phyloP scores from a whole-genome alignment of 345 rosid species.

The Eucalyptus urophylla region DNA sequence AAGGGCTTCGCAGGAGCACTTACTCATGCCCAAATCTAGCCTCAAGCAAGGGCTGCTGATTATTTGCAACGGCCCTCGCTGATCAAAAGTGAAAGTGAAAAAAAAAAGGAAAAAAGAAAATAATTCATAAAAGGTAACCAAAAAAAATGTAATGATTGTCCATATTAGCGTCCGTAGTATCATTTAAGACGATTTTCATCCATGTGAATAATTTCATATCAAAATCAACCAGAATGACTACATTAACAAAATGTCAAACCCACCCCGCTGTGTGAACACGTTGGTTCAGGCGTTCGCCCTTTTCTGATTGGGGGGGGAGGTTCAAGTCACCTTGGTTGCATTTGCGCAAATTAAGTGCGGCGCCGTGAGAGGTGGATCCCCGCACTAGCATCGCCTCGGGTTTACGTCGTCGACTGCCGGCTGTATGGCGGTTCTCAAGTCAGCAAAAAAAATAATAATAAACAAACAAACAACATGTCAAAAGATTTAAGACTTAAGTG shows the following conservation, averaged over 20 bases:
- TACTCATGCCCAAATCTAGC: neutral
- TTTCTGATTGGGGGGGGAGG: no score
- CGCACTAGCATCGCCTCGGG: fast-evolving
- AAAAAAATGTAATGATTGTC: neutral
- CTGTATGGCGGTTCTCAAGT: fast-evolving
- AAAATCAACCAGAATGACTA: fast-evolving
- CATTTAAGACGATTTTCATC: fast-evolving
- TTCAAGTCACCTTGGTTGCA: fast-evolving
- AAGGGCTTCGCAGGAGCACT: neutral
- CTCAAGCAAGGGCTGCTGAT: neutral
- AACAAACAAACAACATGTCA: no score
- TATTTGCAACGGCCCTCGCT: neutral
- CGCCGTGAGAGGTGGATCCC: no score
- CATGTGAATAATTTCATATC: fast-evolving
- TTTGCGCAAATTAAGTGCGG: fast-evolving
- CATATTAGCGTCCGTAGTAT: fast-evolving
- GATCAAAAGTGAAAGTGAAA: neutral
- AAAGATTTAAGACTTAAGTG: neutral
- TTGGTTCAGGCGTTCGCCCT: fast-evolving
- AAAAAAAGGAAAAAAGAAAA: neutral
- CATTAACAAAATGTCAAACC: neutral
- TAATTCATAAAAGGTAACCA: neutral
- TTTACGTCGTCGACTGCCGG: fast-evolving
- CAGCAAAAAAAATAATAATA: no score
- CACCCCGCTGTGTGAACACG: fast-evolving